Conservation (phyloP, 345 rosid species). For the Populus davidiana region DNA sequence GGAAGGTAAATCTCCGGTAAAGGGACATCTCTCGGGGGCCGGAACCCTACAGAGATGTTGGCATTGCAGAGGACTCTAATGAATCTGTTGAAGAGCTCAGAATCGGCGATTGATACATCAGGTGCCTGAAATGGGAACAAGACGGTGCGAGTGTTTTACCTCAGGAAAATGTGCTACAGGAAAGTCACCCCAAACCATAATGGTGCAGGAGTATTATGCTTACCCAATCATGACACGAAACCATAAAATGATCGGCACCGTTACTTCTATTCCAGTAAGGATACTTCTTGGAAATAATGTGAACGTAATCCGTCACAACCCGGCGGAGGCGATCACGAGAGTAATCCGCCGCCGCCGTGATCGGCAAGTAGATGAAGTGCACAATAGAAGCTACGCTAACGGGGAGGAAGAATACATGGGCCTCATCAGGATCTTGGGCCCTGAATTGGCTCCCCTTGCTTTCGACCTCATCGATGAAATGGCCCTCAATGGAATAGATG, state of each 20-base stretch:
- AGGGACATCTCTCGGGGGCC: slow-evolving; percentile 37
- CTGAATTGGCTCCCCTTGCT: slow-evolving; percentile 25
- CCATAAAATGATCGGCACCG: slow-evolving; percentile 61
- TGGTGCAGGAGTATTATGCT: background rate
- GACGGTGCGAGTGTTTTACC: background rate
- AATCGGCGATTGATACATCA: slow-evolving; percentile 26
- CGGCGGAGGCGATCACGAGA: slow-evolving; percentile 16
- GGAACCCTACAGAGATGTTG: slow-evolving; percentile 40
- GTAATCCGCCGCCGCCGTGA: slow-evolving; percentile 10
- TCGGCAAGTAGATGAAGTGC: slow-evolving; percentile 30
- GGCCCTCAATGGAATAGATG: slow-evolving; percentile 53
- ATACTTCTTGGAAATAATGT: slow-evolving; percentile 36
- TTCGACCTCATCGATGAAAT: slow-evolving; percentile 46
- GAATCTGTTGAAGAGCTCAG: slow-evolving; percentile 34
- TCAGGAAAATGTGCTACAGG: no score
- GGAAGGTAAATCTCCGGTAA: slow-evolving; percentile 43
- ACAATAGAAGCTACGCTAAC: slow-evolving; percentile 34
- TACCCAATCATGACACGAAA: slow-evolving; percentile 72
- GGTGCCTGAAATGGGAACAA: slow-evolving; percentile 35
- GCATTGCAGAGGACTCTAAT: slow-evolving; percentile 50
- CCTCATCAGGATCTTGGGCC: slow-evolving; percentile 41
- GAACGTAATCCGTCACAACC: slow-evolving; percentile 37
- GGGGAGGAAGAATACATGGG: slow-evolving; percentile 48
- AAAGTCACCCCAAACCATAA: no score
- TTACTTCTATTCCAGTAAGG: slow-evolving; percentile 57